Evolutionary conservation across 148 eudicot genomes (phyloP), one percentile per base, ranked within the genome.

Genomic region (Vaccinium darrowii): DNA sequence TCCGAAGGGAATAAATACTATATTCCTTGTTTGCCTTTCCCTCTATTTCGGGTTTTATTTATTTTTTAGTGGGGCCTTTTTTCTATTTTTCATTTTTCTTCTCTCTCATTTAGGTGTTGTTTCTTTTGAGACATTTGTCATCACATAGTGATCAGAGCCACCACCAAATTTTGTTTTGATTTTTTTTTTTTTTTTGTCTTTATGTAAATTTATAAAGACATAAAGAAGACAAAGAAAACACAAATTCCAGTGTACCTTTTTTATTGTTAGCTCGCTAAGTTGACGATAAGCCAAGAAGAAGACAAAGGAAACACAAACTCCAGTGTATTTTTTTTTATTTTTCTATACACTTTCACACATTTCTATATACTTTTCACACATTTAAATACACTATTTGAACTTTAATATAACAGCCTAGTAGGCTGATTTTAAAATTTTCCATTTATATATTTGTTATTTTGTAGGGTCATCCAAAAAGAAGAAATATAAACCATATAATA

Each of bases 11-110:
- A 67, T 79, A 65, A 81, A 49, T 88, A 57, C 74, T 10, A 60
- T 86, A 83, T 21, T 75, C 63, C 79, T 76, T 82, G 63, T 75
- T 74, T 78, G 67, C 5, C 52, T 80, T 81, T 78, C 69, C 77
- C 78, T 27, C 39, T 27, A 82, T 67, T n/a, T 57, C 56, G 56
- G 85, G 62, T 60, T 81, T 81, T 82, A 36, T 62, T 72, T 50
- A 33, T 75, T 52, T 53, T 19, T 76, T 13, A 25, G 39, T 12
- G 15, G 74, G 43, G 39, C 74, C 43, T 13, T 27, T 62, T 3
- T 23, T 65, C 6, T 25, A 4, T 62, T 8, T 62, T n/a, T n/a
- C n/a, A 0, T 25, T 67, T 67, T 63, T n/a, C 4, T 65, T 76
- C 16, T 14, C 57, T 39, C 54, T 76, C 43, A 21, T 14, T 80